phyloP scores from a whole-genome alignment of 495 filamentous ascomycete species.

The Lineolata rhizophorae region DNA sequence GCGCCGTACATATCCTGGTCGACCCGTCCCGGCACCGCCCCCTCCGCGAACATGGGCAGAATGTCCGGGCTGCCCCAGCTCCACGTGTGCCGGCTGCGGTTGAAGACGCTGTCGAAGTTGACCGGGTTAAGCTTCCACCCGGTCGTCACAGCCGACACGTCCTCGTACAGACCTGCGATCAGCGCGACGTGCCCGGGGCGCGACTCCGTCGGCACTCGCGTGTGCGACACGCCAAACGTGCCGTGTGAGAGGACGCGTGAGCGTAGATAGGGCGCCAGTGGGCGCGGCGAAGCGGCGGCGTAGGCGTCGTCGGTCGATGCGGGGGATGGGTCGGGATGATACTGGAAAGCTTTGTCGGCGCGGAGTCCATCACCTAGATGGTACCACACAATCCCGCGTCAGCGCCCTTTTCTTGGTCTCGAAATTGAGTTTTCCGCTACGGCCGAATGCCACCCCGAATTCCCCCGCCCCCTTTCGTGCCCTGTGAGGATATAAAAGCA shows the following conservation, averaged over 20 bases:
- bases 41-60: conserved; percentile 87
- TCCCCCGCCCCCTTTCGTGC: too few relatives aligned
- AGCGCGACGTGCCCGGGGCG: conserved; percentile 93
- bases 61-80: conserved; percentile 99
- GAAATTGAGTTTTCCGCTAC: too few relatives aligned
- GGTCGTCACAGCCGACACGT: conserved; percentile 91
- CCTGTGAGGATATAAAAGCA: too few relatives aligned
- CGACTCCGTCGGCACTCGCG: conserved; percentile 91
- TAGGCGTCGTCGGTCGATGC: conserved; percentile 24
- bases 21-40: conserved; percentile 68
- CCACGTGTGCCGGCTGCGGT: conserved; percentile 90
- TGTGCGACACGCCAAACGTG: conserved; percentile 98
- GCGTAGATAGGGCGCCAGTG: conserved; percentile 83
- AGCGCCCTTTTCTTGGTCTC: too few relatives aligned
- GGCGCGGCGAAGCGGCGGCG: conserved; percentile 33
- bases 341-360: conserved; percentile 96
- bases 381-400: too few relatives aligned
- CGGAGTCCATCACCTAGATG: conserved; percentile 66
- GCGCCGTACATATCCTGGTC: conserved; percentile 66
- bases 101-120: conserved; percentile 98
- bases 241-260: conserved; percentile 70
- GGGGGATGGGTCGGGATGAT: conserved; percentile 72
- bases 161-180: conserved; percentile 94
- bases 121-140: conserved; percentile 99
- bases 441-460: too few relatives aligned